These are phyloP conservation scores for Halocafeteria seosinensis DNA, from an alignment of 108 stramenopile species.

Conservation along the genomic window DNA sequence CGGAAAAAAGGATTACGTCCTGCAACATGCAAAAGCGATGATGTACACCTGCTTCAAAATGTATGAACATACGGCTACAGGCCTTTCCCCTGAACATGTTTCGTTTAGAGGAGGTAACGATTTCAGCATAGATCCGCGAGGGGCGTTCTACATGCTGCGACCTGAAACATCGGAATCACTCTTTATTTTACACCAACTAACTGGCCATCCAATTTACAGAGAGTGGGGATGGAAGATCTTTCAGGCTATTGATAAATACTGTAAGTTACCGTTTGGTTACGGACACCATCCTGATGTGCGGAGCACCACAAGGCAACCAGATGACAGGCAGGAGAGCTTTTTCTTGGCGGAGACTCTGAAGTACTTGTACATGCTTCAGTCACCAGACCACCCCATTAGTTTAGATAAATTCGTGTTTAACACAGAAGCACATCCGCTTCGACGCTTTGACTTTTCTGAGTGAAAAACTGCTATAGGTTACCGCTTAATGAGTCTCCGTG, in stretches of 20 bases:
- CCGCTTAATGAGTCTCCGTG: no score
- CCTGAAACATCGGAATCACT: constrained; percentile 69
- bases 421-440: constrained; percentile 82
- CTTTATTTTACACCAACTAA: constrained; percentile 41
- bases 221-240: constrained; percentile 94
- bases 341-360: constrained; percentile 88
- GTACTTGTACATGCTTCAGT: constrained; percentile 75
- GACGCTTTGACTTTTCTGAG: no score
- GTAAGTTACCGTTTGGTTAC: constrained; percentile 22
- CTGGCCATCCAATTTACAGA: constrained; percentile 76
- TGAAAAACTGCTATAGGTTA: no score
- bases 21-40: constrained; percentile 50
- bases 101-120: constrained; percentile 36
- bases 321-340: constrained; percentile 78
- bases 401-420: constrained; percentile 57
- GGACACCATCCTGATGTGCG: constrained; percentile 14
- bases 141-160: constrained; percentile 61
- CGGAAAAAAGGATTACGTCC: no score
- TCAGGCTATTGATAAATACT: constrained; percentile 67
- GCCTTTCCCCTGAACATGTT: constrained; percentile 67
- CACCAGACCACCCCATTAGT: constrained; percentile 54
- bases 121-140: constrained; percentile 39
- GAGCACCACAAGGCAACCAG: not conserved
- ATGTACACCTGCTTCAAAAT: constrained; percentile 84
- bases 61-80: constrained; percentile 62